These are phyloP conservation scores for Cantharellus cinnabarinus DNA, from an alignment of 768 basidiomycete species.

Conservation along the genomic window DNA sequence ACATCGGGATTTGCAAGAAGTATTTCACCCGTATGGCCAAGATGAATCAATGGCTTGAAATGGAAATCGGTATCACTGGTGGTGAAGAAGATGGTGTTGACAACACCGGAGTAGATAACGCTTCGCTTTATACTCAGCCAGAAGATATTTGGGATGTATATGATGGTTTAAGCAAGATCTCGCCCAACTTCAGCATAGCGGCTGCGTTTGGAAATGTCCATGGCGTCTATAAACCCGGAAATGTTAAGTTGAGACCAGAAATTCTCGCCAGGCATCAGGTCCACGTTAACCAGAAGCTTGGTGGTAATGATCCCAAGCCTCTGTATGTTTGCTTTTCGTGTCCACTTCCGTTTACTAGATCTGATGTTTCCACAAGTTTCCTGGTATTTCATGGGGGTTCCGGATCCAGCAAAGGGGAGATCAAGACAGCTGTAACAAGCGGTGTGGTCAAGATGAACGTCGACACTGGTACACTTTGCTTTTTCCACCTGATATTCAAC, in stretches of 20 bases:
- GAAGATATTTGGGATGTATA: constrained; percentile 89
- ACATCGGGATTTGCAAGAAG: constrained; percentile 80
- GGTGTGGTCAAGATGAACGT: constrained; percentile 99
- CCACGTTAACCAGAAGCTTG: constrained; percentile 47
- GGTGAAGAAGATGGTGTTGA: constrained; percentile 99
- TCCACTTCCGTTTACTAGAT: background rate
- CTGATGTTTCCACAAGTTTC: constrained; percentile 33
- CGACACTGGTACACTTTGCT: constrained; percentile 41
- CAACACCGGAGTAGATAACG: constrained; percentile 89
- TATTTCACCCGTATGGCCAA: constrained; percentile 94
- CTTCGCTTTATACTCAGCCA: constrained; percentile 88
- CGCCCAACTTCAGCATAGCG: constrained; percentile 91
- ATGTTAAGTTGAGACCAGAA: constrained; percentile 82
- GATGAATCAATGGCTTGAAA: constrained; percentile 91
- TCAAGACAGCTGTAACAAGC: constrained; percentile 69
- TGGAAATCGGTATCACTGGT: constrained; percentile 99
- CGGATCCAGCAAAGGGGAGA: constrained; percentile 91
- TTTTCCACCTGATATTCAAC: background rate
- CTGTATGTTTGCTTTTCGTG: constrained; percentile 34
- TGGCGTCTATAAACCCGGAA: constrained; percentile 98
- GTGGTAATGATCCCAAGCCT: constrained; percentile 46
- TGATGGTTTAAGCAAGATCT: constrained; percentile 58
- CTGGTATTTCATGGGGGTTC: constrained; percentile 99
- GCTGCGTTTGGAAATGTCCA: constrained; percentile 98
- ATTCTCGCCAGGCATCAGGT: constrained; percentile 82